Conservation (phyloP, 1,139 yeast genomes). For the Magnusiomyces ingens region DNA sequence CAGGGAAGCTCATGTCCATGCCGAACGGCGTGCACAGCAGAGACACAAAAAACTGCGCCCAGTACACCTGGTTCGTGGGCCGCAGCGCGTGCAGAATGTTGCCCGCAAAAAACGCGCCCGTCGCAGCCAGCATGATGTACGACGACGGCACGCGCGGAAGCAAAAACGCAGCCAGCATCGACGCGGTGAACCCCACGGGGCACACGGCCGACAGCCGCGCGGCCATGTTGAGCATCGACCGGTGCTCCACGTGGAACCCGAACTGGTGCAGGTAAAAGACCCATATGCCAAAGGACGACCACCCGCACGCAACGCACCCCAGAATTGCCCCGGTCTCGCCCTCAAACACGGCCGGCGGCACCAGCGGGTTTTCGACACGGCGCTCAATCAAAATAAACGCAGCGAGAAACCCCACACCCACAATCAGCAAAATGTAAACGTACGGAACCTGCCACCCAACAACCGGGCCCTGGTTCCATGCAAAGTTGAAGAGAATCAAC, state of each 20-base stretch:
- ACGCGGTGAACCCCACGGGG: conserved; percentile 43
- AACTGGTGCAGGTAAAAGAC: conserved; percentile 41
- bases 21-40: conserved; percentile 47
- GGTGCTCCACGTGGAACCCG: conserved; percentile 32
- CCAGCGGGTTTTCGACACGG: conserved; percentile 39
- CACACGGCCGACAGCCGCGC: conserved; percentile 39
- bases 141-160: conserved; percentile 38
- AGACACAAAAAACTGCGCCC: conserved; percentile 50
- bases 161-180: conserved; percentile 39
- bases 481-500: conserved; percentile 45
- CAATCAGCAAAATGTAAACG: conserved; percentile 44
- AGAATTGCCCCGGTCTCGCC: conserved; percentile 43
- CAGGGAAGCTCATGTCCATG: conserved; percentile 63
- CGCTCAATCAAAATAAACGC: conserved; percentile 37
- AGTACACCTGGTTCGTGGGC: conserved; percentile 43
- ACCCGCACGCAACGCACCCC: conserved; percentile 48
- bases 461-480: conserved; percentile 59
- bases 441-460: conserved; percentile 50
- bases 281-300: conserved; percentile 60
- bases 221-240: conserved; percentile 36
- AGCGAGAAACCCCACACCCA: conserved; percentile 39
- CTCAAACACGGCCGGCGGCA: conserved; percentile 40
- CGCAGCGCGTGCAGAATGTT: conserved; percentile 40
- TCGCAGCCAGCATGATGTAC: conserved; percentile 41
- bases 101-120: conserved; percentile 41